Evolutionary conservation across 805 yeast species (phyloP).

Genomic region (Saccharomycopsis lassenensis): DNA sequence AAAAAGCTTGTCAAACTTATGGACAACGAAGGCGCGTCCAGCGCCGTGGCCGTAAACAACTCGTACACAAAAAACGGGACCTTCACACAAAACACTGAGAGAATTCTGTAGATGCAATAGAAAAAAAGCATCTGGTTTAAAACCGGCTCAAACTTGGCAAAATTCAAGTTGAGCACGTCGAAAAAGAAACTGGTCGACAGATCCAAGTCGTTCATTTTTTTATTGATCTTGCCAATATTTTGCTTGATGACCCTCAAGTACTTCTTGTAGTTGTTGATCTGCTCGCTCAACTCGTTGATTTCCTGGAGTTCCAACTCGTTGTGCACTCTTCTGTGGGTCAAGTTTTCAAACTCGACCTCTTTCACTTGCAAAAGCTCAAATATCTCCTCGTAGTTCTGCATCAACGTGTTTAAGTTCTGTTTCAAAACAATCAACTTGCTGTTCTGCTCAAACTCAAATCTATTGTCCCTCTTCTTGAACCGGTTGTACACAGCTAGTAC

Average conservation of each 20-base stretch:
- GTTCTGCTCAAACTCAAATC: background rate
- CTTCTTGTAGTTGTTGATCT: constrained; percentile 3
- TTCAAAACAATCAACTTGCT: background rate
- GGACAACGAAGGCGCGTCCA: constrained; percentile 13
- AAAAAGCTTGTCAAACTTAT: constrained; percentile 5
- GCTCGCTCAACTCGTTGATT: constrained; percentile 4
- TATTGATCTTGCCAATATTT: constrained; percentile 5
- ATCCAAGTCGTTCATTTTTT: constrained; percentile 4
- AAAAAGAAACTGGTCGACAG: constrained; percentile 7
- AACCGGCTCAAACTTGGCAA: constrained; percentile 2
- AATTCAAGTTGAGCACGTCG: constrained; percentile 6
- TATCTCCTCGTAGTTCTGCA: constrained; percentile 4
- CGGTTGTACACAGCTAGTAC: constrained; percentile 2
- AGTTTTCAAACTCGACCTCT: background rate
- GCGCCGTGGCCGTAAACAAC: background rate
- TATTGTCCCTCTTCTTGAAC: background rate
- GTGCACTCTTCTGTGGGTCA: too few relatives aligned
- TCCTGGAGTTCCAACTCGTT: too few relatives aligned
- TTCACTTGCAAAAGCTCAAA: background rate
- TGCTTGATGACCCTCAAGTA: constrained; percentile 4
- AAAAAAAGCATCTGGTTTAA: constrained; percentile 4
- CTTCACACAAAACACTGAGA: constrained; percentile 7
- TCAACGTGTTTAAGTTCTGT: constrained; percentile 4
- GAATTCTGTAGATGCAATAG: constrained; percentile 9
- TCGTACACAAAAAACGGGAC: constrained; percentile 7